Conservation (phyloP, 2,329 filamentous ascomycete genomes). For the Fusarium tanahbumbuense region DNA sequence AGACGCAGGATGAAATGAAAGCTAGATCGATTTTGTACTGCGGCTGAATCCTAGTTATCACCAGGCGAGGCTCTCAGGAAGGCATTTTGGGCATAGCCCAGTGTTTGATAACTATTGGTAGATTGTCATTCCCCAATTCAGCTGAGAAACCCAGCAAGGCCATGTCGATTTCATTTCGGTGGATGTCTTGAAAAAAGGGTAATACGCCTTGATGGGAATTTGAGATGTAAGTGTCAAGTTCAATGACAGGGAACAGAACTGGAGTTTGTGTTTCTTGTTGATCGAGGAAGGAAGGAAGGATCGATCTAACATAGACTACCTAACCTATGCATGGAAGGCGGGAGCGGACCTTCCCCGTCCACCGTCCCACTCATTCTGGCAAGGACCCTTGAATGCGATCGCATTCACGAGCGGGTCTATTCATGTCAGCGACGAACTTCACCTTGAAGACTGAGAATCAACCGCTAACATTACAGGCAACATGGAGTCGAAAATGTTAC, state of each 20-base stretch:
- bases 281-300: not conserved
- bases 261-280: not conserved
- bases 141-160: not conserved
- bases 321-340: not conserved
- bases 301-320: not conserved
- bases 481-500: not conserved
- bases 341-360: not conserved
- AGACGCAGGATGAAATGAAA: not conserved
- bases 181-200: not conserved
- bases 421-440: not conserved
- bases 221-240: not conserved
- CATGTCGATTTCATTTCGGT: not conserved
- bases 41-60: not conserved
- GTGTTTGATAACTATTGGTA: not conserved
- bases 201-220: too few relatives aligned
- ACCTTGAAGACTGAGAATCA: not conserved
- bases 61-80: not conserved
- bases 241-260: not conserved
- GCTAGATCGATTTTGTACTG: not conserved
- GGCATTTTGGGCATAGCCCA: not conserved
- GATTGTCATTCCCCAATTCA: not conserved
- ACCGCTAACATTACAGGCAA: not conserved
- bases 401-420: slow-evolving; percentile 21
- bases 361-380: not conserved
- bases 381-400: slow-evolving; percentile 32